Evolutionary conservation across 352 stramenopile species (phyloP).

Genomic region (Phytophthora sp.): DNA sequence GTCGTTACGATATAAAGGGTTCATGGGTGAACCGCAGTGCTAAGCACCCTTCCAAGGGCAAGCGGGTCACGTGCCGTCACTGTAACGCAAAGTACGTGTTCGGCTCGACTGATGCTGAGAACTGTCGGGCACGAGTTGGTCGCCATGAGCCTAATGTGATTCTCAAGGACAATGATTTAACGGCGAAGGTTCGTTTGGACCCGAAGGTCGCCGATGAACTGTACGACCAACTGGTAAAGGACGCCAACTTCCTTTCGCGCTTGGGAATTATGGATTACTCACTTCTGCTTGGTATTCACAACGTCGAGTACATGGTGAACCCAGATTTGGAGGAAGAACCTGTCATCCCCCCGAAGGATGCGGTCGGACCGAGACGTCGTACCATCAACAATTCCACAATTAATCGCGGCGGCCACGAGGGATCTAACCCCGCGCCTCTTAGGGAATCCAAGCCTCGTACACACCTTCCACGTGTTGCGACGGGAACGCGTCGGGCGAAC

Average conservation of each 20-base stretch:
- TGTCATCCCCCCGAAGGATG: constrained; percentile 38
- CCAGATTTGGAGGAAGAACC: constrained; percentile 67
- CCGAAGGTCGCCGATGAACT: constrained; percentile 77
- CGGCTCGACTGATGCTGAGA: constrained; percentile 80
- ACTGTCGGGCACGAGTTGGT: constrained; percentile 74
- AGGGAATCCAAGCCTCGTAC: constrained; percentile 43
- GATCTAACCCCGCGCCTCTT: constrained; percentile 29
- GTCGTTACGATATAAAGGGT: constrained; percentile 89
- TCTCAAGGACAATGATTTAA: constrained; percentile 90
- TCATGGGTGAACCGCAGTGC: constrained; percentile 89
- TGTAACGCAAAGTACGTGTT: constrained; percentile 91
- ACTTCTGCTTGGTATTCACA: constrained; percentile 89
- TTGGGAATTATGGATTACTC: constrained; percentile 94
- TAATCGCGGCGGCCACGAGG: constrained; percentile 36
- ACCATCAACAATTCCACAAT: constrained; percentile 51
- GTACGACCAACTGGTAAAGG: constrained; percentile 86
- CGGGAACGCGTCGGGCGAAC: constrained; percentile 79
- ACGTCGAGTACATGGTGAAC: constrained; percentile 89
- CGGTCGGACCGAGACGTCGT: constrained; percentile 33
- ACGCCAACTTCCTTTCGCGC: constrained; percentile 85
- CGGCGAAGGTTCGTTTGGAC: constrained; percentile 80
- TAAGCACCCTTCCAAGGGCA: constrained; percentile 87
- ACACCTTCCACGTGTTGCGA: constrained; percentile 60
- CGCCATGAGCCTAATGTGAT: constrained; percentile 88
- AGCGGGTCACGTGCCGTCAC: constrained; percentile 84